Evolutionary conservation across 73 alveolate species (phyloP).

Genomic region (Effrenium voratum): DNA sequence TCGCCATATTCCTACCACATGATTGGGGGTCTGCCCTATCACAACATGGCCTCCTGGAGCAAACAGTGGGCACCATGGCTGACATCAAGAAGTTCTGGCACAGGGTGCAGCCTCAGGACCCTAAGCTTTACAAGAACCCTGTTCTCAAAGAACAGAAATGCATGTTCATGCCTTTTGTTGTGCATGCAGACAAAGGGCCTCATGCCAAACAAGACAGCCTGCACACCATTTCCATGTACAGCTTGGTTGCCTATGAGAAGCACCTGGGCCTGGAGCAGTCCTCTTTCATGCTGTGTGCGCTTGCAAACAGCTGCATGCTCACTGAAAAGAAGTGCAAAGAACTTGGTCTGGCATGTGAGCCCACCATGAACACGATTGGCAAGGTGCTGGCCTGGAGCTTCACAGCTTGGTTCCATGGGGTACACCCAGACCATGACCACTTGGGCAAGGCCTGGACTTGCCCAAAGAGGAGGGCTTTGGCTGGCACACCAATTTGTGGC

Average conservation of each 20-base stretch:
- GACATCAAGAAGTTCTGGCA: constrained; percentile 1
- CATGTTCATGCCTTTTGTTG: background rate
- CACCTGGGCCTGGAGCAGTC: background rate
- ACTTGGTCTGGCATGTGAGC: background rate
- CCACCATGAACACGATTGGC: constrained; percentile 12
- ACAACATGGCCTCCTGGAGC: background rate
- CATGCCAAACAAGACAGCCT: constrained; percentile 12
- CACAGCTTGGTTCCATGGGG: background rate
- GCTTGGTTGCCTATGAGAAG: background rate
- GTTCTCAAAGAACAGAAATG: background rate
- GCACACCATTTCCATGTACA: background rate
- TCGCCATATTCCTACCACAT: background rate
- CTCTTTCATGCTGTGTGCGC: background rate
- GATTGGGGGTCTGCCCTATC: constrained; percentile 1
- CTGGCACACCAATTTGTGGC: background rate
- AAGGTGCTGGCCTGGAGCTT: background rate
- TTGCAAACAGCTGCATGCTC: background rate
- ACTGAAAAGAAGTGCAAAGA: background rate
- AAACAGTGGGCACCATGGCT: background rate
- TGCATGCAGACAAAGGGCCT: constrained; percentile 36
- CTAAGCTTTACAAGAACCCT: background rate
- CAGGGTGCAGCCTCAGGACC: background rate
- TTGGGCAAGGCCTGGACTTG: no score
- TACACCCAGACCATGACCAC: background rate
- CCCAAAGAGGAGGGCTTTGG: background rate